A percentile compares a stretch with the other conserved stretches of the same genome.
Evolutionary conservation across 2,329 filamentous ascomycete genomes (phyloP).

Genomic region (Fusarium siculi): DNA sequence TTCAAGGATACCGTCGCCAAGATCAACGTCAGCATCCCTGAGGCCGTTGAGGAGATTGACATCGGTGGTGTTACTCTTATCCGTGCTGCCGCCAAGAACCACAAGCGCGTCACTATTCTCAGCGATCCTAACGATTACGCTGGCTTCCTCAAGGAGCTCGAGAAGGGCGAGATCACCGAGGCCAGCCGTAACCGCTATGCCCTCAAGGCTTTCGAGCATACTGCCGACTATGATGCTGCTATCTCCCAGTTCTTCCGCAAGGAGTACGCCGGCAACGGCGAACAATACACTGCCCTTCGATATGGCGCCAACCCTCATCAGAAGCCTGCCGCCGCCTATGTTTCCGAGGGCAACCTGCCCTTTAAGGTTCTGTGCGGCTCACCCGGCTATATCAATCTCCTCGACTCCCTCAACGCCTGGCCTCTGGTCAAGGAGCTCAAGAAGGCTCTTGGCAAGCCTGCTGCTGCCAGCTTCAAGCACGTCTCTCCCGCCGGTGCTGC

Average conservation of each 20-base stretch:
- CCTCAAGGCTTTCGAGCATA: constrained; percentile 98
- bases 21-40: constrained; percentile 94
- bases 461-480: constrained; percentile 98
- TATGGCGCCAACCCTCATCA: constrained; percentile 99
- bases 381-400: constrained; percentile 96
- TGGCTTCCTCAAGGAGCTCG: constrained; percentile 91
- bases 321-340: constrained; percentile 91
- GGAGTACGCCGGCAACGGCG: constrained; percentile 88
- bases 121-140: constrained; percentile 94
- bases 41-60: constrained; percentile 98
- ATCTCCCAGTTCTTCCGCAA: constrained; percentile 98
- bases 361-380: constrained; percentile 93
- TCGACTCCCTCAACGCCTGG: constrained; percentile 97
- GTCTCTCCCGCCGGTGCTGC: constrained; percentile 96
- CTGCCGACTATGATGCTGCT: constrained; percentile 93
- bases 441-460: constrained; percentile 84
- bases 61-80: constrained; percentile 98
- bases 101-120: constrained; percentile 92
- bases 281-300: constrained; percentile 85
- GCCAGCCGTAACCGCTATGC: constrained; percentile 88
- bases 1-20: constrained; percentile 99
- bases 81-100: constrained; percentile 97
- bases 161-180: constrained; percentile 86
- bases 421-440: constrained; percentile 96
- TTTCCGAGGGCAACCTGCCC: constrained; percentile 78